Evolutionary conservation across 345 rosid genomes (phyloP).

Genomic region (Gossypium australe): DNA sequence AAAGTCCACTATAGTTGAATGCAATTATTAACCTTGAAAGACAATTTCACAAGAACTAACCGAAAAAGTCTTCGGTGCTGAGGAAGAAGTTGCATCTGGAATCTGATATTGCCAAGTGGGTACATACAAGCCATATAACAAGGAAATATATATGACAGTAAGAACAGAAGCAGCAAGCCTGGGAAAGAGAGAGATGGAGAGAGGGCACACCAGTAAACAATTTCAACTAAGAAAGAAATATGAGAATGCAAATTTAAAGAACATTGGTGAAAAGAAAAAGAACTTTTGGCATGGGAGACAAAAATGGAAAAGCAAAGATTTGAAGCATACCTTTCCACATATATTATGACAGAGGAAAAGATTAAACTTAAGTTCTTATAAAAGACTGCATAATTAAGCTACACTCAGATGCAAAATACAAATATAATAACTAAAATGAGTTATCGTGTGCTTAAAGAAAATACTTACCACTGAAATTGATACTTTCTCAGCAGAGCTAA

Average conservation of each 20-base stretch:
- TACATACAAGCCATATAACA: slow-evolving; percentile 65
- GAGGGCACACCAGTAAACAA: background rate
- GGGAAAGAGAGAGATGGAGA: slow-evolving; percentile 16
- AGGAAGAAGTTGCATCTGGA: slow-evolving; percentile 40
- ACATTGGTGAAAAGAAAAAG: background rate
- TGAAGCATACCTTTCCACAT: background rate
- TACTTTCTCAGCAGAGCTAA: slow-evolving; percentile 45
- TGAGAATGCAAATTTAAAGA: background rate
- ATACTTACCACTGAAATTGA: slow-evolving; percentile 52
- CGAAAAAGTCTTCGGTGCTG: slow-evolving; percentile 31
- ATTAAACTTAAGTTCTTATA: background rate
- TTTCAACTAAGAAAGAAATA: background rate
- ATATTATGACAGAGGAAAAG: background rate
- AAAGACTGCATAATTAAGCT: background rate
- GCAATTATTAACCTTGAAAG: background rate
- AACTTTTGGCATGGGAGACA: background rate
- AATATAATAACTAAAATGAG: background rate
- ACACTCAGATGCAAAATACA: background rate
- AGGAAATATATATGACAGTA: slow-evolving; percentile 37
- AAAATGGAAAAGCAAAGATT: background rate
- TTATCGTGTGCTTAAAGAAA: background rate
- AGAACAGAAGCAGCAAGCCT: slow-evolving; percentile 54
- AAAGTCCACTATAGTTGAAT: background rate
- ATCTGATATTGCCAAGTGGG: slow-evolving; percentile 73
- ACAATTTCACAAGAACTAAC: slow-evolving; percentile 32